Evolutionary conservation across 331 rosid genomes (phyloP).

Genomic region (Rosa hybrid): DNA sequence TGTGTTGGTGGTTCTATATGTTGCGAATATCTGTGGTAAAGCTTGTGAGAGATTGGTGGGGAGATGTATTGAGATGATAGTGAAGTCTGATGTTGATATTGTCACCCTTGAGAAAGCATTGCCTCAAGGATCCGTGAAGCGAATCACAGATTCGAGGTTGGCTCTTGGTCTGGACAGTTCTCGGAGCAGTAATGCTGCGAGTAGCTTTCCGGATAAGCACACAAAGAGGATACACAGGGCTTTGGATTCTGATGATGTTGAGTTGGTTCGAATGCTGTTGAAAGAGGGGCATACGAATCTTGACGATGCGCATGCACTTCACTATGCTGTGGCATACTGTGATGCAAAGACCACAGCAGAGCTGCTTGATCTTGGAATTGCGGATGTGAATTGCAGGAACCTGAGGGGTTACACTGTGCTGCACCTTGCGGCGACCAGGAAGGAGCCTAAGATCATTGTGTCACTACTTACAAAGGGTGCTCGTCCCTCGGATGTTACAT

Average conservation of each 20-base stretch:
- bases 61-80: conserved; percentile 41
- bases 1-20: conserved; percentile 46
- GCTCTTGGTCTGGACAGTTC: conserved; percentile 30
- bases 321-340: conserved; percentile 65
- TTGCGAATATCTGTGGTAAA: conserved; percentile 50
- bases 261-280: conserved; percentile 56
- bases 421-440: conserved; percentile 57
- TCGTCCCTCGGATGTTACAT: conserved; percentile 56
- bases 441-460: conserved; percentile 61
- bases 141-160: conserved; percentile 37
- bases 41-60: conserved; percentile 35
- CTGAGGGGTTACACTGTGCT: conserved; percentile 55
- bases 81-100: conserved; percentile 42
- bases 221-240: conserved; percentile 64
- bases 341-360: conserved; percentile 54
- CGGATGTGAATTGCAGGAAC: conserved; percentile 54
- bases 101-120: conserved; percentile 52
- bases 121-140: conserved; percentile 41
- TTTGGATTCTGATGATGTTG: conserved; percentile 65
- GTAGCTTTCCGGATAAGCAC: conserved; percentile 46
- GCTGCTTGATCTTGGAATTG: conserved; percentile 66
- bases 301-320: conserved; percentile 63
- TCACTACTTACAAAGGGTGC: conserved; percentile 71
- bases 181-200: not conserved
- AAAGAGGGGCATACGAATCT: conserved; percentile 62